Conservation (phyloP, 148 eudicot genomes). For the Chenopodium album region DNA sequence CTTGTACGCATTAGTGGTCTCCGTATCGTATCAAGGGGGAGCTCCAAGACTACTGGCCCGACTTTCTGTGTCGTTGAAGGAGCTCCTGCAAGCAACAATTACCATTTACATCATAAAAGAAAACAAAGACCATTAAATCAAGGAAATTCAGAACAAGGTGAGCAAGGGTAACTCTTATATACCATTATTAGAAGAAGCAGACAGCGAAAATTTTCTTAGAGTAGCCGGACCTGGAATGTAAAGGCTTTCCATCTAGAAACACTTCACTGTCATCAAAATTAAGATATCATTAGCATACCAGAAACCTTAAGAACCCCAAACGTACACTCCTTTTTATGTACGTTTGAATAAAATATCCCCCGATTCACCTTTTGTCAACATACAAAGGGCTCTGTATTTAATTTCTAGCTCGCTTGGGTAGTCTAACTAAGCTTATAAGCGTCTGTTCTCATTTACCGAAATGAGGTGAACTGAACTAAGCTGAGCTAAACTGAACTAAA, state of each 20-base stretch:
- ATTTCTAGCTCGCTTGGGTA: too few relatives aligned
- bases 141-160: not conserved
- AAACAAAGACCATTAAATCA: not conserved
- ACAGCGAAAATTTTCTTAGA: constrained; percentile 39
- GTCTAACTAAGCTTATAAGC: too few relatives aligned
- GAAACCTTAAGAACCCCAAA: too few relatives aligned
- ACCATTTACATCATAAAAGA: not conserved
- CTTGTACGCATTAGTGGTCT: constrained; percentile 94
- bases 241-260: constrained; percentile 48
- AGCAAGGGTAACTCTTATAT: not conserved
- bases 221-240: constrained; percentile 36
- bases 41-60: constrained; percentile 77
- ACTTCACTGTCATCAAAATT: not conserved
- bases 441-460: too few relatives aligned
- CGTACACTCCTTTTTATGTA: too few relatives aligned
- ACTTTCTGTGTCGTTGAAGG: constrained; percentile 52
- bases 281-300: not conserved
- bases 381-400: too few relatives aligned
- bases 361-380: too few relatives aligned
- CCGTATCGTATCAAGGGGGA: constrained; percentile 79
- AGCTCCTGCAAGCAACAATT: constrained; percentile 46
- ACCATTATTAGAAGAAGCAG: constrained; percentile 54
- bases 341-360: too few relatives aligned
- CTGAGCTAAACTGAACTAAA: too few relatives aligned
- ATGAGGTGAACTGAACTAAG: too few relatives aligned